Conservation (phyloP, 768 basidiomycete genomes). For the Lactarius hatsudake region DNA sequence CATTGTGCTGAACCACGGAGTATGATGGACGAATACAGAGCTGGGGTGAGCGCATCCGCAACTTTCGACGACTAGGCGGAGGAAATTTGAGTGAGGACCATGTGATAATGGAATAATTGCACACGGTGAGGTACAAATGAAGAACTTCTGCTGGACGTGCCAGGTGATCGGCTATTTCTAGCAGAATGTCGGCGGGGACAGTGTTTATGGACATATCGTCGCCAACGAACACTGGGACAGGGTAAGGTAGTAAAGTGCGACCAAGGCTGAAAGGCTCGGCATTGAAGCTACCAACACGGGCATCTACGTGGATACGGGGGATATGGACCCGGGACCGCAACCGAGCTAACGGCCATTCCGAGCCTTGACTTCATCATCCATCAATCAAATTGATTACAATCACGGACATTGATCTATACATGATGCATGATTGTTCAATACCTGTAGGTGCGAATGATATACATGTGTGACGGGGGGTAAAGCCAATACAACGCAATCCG, state of each 20-base stretch:
- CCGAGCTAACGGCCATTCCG: background rate
- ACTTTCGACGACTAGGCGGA: constrained; percentile 50
- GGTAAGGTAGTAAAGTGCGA: background rate
- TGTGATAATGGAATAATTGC: constrained; percentile 31
- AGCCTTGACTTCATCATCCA: background rate
- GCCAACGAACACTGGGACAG: no score
- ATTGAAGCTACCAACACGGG: background rate
- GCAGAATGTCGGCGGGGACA: constrained; percentile 59
- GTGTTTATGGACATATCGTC: constrained; percentile 13
- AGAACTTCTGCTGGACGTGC: constrained; percentile 53
- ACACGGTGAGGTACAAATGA: constrained; percentile 57
- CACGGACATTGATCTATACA: background rate
- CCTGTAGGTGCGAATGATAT: background rate
- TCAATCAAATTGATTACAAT: background rate
- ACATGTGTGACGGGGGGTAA: background rate
- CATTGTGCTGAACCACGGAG: constrained; percentile 60
- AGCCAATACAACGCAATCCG: background rate
- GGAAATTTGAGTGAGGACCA: background rate
- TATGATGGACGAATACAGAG: constrained; percentile 58
- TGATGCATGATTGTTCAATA: background rate
- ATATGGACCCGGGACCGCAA: background rate
- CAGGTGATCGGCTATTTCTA: constrained; percentile 60
- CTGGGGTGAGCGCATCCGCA: constrained; percentile 50
- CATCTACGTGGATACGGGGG: no score
- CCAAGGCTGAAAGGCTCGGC: background rate